Evolutionary conservation across 1,284 basidiomycete genomes (phyloP).

Genomic region (Cryptococcus sp.): DNA sequence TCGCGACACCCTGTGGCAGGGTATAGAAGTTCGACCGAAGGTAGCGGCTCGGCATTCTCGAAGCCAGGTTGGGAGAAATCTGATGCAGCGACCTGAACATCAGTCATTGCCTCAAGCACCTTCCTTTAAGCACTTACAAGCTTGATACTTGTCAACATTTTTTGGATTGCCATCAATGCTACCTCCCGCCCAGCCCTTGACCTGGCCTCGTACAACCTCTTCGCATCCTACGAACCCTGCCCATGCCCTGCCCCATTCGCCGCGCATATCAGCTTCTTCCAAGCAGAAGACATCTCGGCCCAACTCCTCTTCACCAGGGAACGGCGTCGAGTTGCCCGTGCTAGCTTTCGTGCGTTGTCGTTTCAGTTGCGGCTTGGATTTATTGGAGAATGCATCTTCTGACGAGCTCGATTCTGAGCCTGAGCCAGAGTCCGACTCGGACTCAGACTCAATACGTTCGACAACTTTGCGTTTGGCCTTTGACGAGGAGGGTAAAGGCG

Average conservation of each 20-base stretch:
- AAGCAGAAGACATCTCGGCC: conserved; percentile 35
- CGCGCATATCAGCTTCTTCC: conserved; percentile 35
- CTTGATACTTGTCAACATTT: conserved; percentile 33
- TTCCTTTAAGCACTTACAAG: conserved; percentile 28
- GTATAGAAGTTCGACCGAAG: conserved; percentile 52
- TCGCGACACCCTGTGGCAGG: conserved; percentile 50
- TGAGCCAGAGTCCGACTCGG: conserved; percentile 20
- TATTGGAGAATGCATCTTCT: conserved; percentile 25
- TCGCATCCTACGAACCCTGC: conserved; percentile 42
- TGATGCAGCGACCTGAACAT: conserved; percentile 7
- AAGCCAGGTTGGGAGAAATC: conserved; percentile 52
- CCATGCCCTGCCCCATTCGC: conserved; percentile 46
- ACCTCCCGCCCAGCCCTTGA: conserved; percentile 36
- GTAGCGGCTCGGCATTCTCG: conserved; percentile 43
- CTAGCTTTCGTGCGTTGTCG: conserved; percentile 2
- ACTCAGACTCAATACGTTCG: conserved; percentile 21
- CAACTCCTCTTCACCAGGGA: conserved; percentile 20
- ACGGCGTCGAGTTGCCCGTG: conserved; percentile 10
- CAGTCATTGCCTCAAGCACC: not conserved
- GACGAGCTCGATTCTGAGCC: conserved; percentile 11
- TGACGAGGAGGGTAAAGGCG: conserved; percentile 4
- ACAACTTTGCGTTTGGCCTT: conserved; percentile 15
- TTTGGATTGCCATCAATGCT: conserved; percentile 16
- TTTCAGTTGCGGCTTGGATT: conserved; percentile 17
- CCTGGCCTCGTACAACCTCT: conserved; percentile 33